These are phyloP conservation scores for Blastobotrys buckinghamii DNA, from an alignment of 1,139 yeast species.

Conservation along the genomic window DNA sequence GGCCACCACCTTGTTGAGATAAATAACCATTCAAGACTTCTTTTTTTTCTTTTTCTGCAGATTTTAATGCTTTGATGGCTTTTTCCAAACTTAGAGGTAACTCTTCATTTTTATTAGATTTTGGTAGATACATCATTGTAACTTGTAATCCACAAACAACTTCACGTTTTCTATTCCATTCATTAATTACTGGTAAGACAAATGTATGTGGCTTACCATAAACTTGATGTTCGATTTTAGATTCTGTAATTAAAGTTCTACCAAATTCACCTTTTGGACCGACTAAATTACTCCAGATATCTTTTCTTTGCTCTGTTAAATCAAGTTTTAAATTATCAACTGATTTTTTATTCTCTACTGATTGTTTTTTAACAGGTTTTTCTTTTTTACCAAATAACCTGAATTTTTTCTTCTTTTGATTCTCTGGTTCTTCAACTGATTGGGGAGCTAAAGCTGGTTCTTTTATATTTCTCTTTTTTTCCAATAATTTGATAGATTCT, in stretches of 20 bases:
- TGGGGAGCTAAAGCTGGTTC: conserved; percentile 3
- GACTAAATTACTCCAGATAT: conserved; percentile 39
- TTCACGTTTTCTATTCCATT: conserved; percentile 63
- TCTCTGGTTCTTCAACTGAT: conserved; percentile 14
- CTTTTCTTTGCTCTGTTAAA: conserved; percentile 10
- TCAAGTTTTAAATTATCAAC: not conserved
- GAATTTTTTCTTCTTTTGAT: conserved; percentile 13
- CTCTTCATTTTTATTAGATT: conserved; percentile 43
- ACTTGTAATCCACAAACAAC: conserved; percentile 57
- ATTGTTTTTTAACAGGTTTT: not conserved
- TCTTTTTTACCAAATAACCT: not conserved
- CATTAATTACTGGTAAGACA: conserved; percentile 64
- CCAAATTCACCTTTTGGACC: conserved; percentile 90
- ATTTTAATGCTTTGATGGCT: conserved; percentile 16
- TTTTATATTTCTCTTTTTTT: conserved; percentile 1
- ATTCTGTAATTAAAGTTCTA: conserved; percentile 62
- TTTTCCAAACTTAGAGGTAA: conserved; percentile 38
- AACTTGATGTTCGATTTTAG: conserved; percentile 53
- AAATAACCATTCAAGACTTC: conserved; percentile 44
- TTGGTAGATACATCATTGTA: conserved; percentile 66
- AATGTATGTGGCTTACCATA: conserved; percentile 51
- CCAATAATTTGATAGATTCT: conserved; percentile 10
- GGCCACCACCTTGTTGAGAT: conserved; percentile 78
- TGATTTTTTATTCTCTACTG: not conserved
- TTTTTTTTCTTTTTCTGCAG: not conserved